Evolutionary conservation across 208 protist genomes (phyloP), one percentile per base, ranked within the genome.

Genomic region (Leishmania turanica): DNA sequence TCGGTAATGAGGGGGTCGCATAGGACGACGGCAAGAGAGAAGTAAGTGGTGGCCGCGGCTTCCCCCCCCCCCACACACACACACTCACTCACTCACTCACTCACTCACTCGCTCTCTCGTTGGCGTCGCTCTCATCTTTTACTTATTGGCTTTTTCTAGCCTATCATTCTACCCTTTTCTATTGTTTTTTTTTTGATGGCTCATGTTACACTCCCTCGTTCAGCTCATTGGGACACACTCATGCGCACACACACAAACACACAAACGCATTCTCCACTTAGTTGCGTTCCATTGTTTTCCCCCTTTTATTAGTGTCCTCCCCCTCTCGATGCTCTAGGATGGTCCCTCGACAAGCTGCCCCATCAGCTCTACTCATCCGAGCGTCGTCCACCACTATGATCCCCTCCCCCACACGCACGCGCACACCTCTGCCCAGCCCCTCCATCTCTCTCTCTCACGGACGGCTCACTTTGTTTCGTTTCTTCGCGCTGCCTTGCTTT

Each of bases 131-230:
- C 51, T 54, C 15, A 21, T 54, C 17, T 6, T 54, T 54, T 21
- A 21, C 3, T 54, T 54, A 21, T 21, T 54, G 2, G 9, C 2
- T 54, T 54, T 54, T 21, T 54, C 17, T 15, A 5, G 51, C 17
- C 51, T 6, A 9, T 75, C 80, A 56, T 58, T 80, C 13, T 75
- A 37, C 60, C 34, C 54, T 81, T 58, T 19, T 58, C 54, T 58
- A 19, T 58, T 24, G n/a, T n/a, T 8, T 49, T 49, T 11, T 58
- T 8, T 49, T 49, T 11, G 45, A 49, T 49, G 45, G 45, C 0
- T 49, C 45, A 49, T 49, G 6, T 49, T 8, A 8, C 5, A 49
- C 45, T 49, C 45, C 45, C 45, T 49, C 45, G 19, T 3, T 69
- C 64, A 19, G 64, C 64, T 40, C 34, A 69, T 17, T 40, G n/a